A percentile compares a stretch with the other conserved stretches of the same genome.
phyloP scores from a whole-genome alignment of 768 basidiomycete species.

The Exsudoporus frostii region DNA sequence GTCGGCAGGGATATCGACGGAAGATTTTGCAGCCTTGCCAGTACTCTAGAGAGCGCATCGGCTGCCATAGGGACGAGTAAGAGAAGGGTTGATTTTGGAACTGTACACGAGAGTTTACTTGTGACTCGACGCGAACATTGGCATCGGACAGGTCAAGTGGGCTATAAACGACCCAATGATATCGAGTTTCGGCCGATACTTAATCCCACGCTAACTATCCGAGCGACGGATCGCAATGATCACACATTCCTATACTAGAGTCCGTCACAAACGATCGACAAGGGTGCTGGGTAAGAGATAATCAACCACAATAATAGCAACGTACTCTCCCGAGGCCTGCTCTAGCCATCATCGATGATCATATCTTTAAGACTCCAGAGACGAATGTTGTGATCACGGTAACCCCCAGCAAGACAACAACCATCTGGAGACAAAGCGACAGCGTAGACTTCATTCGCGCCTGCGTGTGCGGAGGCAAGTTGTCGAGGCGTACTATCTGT shows the following conservation, averaged over 20 bases:
- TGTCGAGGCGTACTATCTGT: neutral
- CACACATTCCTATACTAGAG: neutral
- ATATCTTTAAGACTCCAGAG: neutral
- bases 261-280: neutral
- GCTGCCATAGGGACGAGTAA: slow-evolving; percentile 15
- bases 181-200: neutral
- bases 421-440: neutral
- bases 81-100: neutral
- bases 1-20: slow-evolving; percentile 92
- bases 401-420: neutral
- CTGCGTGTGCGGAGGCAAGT: neutral
- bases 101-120: neutral
- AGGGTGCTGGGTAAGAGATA: neutral
- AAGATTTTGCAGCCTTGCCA: slow-evolving; percentile 69
- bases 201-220: neutral
- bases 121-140: slow-evolving; percentile 1
- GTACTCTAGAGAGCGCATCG: slow-evolving; percentile 47
- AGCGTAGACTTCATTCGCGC: neutral
- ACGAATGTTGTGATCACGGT: neutral
- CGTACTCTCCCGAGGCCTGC: neutral
- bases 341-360: neutral
- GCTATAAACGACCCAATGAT: neutral
- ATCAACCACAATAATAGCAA: too few species aligned
- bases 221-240: neutral
- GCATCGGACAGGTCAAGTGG: neutral